Conservation (phyloP, 2,329 filamentous ascomycete genomes). For the Zasmidium angulare region DNA sequence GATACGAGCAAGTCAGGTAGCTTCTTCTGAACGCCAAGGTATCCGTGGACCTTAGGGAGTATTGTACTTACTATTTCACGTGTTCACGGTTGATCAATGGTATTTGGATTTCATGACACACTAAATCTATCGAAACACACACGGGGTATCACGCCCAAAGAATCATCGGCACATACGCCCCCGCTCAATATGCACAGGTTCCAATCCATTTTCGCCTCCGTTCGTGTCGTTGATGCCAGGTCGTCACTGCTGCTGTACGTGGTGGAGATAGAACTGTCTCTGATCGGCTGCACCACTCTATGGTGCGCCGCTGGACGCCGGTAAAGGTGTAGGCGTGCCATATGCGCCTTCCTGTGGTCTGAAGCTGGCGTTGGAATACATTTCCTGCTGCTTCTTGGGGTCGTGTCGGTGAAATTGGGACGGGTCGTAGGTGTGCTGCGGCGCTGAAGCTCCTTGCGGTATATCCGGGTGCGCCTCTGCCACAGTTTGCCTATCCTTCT, state of each 20-base stretch:
- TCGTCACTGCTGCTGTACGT: background rate
- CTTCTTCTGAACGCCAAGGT: background rate
- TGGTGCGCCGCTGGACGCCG: background rate
- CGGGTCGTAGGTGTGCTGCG: slow-evolving; percentile 28
- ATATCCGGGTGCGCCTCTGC: slow-evolving; percentile 15
- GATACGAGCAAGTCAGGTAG: background rate
- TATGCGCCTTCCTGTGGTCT: slow-evolving; percentile 25
- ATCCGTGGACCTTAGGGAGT: no score
- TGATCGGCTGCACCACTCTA: background rate
- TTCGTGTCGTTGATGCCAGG: background rate
- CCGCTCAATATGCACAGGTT: background rate
- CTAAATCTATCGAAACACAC: background rate
- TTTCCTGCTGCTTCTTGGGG: slow-evolving; percentile 20
- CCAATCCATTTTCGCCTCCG: background rate
- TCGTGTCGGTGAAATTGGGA: slow-evolving; percentile 27
- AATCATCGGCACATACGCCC: background rate
- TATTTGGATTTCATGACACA: background rate
- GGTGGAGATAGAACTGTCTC: background rate
- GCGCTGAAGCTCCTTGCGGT: slow-evolving; percentile 21
- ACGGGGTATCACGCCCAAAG: background rate
- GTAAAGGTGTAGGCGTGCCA: slow-evolving; percentile 9
- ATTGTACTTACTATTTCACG: background rate
- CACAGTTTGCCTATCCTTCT: slow-evolving; percentile 18
- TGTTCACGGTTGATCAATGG: background rate
- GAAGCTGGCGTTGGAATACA: slow-evolving; percentile 25